Percentiles rank a stretch among this genome's conserved stretches.
These are phyloP conservation scores for Cynara cardunculus DNA, from an alignment of 129 eudicot genomes.

Conservation along the genomic window DNA sequence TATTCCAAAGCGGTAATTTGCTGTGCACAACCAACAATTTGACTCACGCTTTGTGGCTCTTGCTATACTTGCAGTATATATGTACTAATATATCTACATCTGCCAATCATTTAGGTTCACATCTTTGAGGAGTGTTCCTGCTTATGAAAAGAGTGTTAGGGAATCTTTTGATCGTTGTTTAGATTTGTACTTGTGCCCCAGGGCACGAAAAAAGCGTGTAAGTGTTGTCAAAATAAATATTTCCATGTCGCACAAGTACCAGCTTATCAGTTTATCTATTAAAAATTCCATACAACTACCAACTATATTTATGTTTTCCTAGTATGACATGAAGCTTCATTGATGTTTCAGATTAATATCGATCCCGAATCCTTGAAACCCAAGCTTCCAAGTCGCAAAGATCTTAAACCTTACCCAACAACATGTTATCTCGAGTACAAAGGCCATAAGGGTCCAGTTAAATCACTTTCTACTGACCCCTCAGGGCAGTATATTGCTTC, in stretches of 20 bases:
- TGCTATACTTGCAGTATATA: not conserved
- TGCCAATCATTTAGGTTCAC: constrained; percentile 44
- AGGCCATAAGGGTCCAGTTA: constrained; percentile 88
- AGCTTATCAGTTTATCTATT: not conserved
- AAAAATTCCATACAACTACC: not conserved
- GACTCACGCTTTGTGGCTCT: not conserved
- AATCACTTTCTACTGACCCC: constrained; percentile 67
- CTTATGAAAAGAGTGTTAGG: constrained; percentile 72
- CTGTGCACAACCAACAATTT: not conserved
- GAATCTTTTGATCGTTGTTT: constrained; percentile 91
- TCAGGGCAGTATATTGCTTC: constrained; percentile 97
- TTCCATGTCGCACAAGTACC: not conserved
- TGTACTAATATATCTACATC: not conserved
- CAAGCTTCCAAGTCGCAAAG: constrained; percentile 84
- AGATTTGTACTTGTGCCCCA: constrained; percentile 87
- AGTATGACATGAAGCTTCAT: not conserved
- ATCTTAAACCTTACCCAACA: constrained; percentile 86
- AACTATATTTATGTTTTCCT: not conserved
- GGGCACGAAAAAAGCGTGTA: constrained; percentile 96
- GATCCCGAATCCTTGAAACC: constrained; percentile 95
- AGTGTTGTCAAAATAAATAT: constrained; percentile 16
- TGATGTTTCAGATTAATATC: constrained; percentile 61
- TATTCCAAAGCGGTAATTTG: constrained; percentile 71
- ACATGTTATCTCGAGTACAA: constrained; percentile 87
- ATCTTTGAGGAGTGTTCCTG: constrained; percentile 89